Evolutionary conservation across 2,329 filamentous ascomycete species (phyloP), one percentile per base, ranked within the genome.

Genomic region (Periconia sp.): DNA sequence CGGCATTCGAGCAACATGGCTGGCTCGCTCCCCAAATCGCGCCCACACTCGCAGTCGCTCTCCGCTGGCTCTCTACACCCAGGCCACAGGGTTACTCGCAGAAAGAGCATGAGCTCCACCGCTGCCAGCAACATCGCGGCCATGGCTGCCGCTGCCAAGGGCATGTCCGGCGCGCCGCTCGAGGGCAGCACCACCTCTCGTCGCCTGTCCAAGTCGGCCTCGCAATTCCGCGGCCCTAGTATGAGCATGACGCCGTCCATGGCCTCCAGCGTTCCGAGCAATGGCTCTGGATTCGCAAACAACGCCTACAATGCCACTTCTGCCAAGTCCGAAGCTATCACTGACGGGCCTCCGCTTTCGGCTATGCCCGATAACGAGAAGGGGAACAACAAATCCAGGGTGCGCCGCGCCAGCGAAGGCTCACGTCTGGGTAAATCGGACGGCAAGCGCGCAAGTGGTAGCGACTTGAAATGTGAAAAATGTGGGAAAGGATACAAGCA

Each of bases 401-500:
- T 81, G 64, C 80, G 85, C 54, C 81, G 85, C 61, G 84, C 92
- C 56, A 97, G 92, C 74, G 93, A 97, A 73, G 92, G 92, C 58
- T 90, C 93, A 63, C 86, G 89, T 65, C 81, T 93, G 58, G 80
- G 82, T 67, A 95, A 94, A 77, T 87, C 89, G 64, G 90, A 93
- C 68, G 82, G 84, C 63, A 87, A 86, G 80, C 92, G 91, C 79
- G 84, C 85, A 76, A 89, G 85, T 78, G 85, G 87, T 70, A 86
- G 87, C 70, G 93, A 97, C 76, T 85, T 99, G 73, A 91, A 90
- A 77, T 99, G 94, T 81, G 91, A 96, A 74, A 93, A 92, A 78
- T 99, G 94, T 82, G 93, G 93, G 77, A 99, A 99, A 84, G 92
- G 92, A 79, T 99, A 99, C 86, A 99, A 99, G 87, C 94, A 99